phyloP scores from a whole-genome alignment of 192 early-diverging fungal species.

The Coemansia sp. region DNA sequence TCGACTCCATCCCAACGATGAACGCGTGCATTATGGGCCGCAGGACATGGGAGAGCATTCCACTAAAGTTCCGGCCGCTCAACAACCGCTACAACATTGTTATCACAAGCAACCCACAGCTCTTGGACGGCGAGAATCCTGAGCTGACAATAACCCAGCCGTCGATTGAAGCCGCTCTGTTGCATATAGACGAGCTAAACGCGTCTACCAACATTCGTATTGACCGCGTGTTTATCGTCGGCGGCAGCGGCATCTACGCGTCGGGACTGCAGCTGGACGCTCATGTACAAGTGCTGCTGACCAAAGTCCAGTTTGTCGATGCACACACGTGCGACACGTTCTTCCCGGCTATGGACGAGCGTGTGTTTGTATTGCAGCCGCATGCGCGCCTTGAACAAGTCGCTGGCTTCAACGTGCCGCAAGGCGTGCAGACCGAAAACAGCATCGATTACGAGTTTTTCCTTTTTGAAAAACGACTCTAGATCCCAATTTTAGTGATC shows the following conservation, averaged over 20 bases:
- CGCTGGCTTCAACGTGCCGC: conserved; percentile 40
- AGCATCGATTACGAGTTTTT: conserved; percentile 64
- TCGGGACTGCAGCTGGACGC: conserved; percentile 62
- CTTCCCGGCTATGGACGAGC: conserved; percentile 62
- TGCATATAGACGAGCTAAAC: conserved; percentile 47
- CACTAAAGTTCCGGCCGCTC: conserved; percentile 78
- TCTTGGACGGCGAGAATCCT: conserved; percentile 35
- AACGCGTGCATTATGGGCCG: conserved; percentile 96
- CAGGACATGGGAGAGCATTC: conserved; percentile 91
- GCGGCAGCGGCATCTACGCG: conserved; percentile 74
- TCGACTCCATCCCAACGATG: conserved; percentile 7
- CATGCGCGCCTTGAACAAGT: conserved; percentile 57
- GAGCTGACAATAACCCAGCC: conserved; percentile 20
- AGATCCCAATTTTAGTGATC: neutral
- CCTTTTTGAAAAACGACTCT: conserved; percentile 41
- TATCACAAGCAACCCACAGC: conserved; percentile 63
- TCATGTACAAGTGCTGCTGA: conserved; percentile 64
- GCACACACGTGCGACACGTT: conserved; percentile 74
- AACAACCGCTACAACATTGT: conserved; percentile 79
- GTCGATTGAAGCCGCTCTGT: conserved; percentile 39
- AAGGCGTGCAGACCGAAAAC: conserved; percentile 53
- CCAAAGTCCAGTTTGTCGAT: conserved; percentile 58
- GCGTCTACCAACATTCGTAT: conserved; percentile 8
- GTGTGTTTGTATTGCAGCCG: conserved; percentile 37
- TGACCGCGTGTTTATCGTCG: conserved; percentile 73